Percentiles rank a stretch among this genome's conserved stretches.
Conservation (phyloP, 208 protist species). For the Herpetomonas muscarum region DNA sequence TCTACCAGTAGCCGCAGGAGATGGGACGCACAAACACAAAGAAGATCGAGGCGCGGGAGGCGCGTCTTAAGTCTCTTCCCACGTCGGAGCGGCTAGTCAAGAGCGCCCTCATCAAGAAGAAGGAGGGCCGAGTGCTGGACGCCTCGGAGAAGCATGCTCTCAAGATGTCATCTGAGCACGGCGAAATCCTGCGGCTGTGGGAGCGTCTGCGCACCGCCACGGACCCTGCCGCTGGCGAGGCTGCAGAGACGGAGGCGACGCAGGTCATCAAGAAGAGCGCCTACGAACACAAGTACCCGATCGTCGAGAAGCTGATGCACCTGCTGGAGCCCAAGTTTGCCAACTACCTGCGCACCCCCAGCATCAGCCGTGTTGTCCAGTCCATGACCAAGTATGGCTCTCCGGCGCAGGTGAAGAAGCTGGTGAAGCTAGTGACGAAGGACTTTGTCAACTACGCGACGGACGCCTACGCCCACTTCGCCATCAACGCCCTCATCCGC, state of each 20-base stretch:
- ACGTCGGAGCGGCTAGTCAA: conserved; percentile 70
- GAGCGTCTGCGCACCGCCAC: conserved; percentile 60
- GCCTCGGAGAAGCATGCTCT: conserved; percentile 83
- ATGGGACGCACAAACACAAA: conserved; percentile 85
- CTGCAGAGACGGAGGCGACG: background rate
- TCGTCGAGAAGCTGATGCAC: conserved; percentile 78
- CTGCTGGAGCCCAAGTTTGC: conserved; percentile 79
- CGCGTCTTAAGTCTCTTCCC: conserved; percentile 59
- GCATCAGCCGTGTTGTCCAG: conserved; percentile 80
- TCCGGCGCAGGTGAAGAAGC: conserved; percentile 45
- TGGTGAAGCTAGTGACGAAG: conserved; percentile 54
- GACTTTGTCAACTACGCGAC: conserved; percentile 59
- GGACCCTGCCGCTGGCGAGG: conserved; percentile 17
- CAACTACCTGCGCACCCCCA: conserved; percentile 61
- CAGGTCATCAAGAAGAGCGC: conserved; percentile 34
- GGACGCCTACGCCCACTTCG: conserved; percentile 85
- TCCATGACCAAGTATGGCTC: conserved; percentile 91
- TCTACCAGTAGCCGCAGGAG: background rate
- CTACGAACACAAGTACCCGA: conserved; percentile 85
- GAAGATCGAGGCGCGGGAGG: conserved; percentile 65
- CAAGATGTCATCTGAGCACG: conserved; percentile 85
- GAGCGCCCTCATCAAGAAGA: conserved; percentile 86
- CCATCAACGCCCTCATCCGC: conserved; percentile 72
- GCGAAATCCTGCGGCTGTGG: conserved; percentile 85
- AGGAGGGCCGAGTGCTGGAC: conserved; percentile 79